A percentile compares a stretch with the other conserved stretches of the same genome.
Conservation (phyloP, 306 rosid species). For the Psophocarpus tetragonolobus region DNA sequence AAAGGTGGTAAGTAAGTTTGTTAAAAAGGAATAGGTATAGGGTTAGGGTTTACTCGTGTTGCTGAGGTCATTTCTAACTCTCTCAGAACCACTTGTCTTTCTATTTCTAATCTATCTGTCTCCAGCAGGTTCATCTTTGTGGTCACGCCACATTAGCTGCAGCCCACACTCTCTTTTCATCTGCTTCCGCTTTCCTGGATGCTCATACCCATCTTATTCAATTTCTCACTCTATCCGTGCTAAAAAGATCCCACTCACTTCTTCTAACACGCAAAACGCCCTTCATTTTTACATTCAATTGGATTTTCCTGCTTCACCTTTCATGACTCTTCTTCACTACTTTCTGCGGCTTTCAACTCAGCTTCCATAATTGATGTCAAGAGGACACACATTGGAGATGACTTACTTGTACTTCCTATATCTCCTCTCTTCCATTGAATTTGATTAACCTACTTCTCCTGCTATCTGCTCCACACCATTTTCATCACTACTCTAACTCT, state of each 20-base stretch:
- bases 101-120: too few relatives aligned
- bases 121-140: constrained; percentile 8
- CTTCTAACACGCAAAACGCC: background rate
- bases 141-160: constrained; percentile 1
- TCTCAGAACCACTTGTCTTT: too few relatives aligned
- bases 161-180: background rate
- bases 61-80: too few relatives aligned
- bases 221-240: background rate
- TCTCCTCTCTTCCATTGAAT: background rate
- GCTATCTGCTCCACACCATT: background rate
- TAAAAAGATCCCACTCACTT: background rate
- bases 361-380: background rate
- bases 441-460: background rate
- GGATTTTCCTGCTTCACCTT: background rate
- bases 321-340: background rate
- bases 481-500: background rate
- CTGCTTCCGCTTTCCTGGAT: background rate
- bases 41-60: too few relatives aligned
- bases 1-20: too few relatives aligned
- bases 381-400: constrained; percentile 6
- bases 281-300: background rate
- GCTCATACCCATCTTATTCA: background rate
- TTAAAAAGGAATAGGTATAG: too few relatives aligned
- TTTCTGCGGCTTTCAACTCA: background rate
- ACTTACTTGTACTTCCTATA: background rate